Evolutionary conservation across 495 filamentous ascomycete species (phyloP), one percentile per base, ranked within the genome.

Genomic region (Sporormia fimetaria): DNA sequence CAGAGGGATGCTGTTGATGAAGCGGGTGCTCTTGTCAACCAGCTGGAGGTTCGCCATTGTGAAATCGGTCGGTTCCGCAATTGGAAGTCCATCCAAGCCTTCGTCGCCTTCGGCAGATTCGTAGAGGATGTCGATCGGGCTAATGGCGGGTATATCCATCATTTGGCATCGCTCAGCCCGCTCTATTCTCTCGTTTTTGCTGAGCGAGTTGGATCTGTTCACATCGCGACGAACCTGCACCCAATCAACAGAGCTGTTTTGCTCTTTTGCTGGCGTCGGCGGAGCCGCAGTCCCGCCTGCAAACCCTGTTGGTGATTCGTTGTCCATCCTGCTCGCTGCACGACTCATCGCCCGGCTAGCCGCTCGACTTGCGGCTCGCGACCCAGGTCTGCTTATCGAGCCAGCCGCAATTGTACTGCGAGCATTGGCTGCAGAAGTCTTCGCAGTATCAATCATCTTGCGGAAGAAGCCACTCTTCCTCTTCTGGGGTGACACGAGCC

Each of bases 381-480:
- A 52, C 8, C 21, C 34, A 26, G 55, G 55, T 34, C 54, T 37
- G 20, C 49, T 52, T 12, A 66, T 58, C 26, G 78, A 75, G 3
- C 74, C 70, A 17, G 73, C 69, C 16, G 78, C 79, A 37, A 94
- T 87, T 45, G 80, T 90, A 40, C 81, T 87, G 49, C 90, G 75
- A 18, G 83, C 83, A 54, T 77, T 88, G 1, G 90, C 90, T 7
- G 93, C 87, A 10, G 82, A 83, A 0, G 92, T 94, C 63, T 92
- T 94, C 8, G 88, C 90, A 7, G 84, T 82, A 40, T 95, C 88
- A 24, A 96, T 73, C 36, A 99, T 87, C 52, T 92, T 92, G 63
- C 90, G 94, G 62, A 99, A 85, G 56, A 99, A 94, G 15, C 88
- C 88, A 27, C 76, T 77, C 63, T 90, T 96, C 60, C 88, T 94